A percentile compares a stretch with the other conserved stretches of the same genome.
Conservation (phyloP, 2,329 filamentous ascomycete genomes). For the Trichophyton verrucosum region DNA sequence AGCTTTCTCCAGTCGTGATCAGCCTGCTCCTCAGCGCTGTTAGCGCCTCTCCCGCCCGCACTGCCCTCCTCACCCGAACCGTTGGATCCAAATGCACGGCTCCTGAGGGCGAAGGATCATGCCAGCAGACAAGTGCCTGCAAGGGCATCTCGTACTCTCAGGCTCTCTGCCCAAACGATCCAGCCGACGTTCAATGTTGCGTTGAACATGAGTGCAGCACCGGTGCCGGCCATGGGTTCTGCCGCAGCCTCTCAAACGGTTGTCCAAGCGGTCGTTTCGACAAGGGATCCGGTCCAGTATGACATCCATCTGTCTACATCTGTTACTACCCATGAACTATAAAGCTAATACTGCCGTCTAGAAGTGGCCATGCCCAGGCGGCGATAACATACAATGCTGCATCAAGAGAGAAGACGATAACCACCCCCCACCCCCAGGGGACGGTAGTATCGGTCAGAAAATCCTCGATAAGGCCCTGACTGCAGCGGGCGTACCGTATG, state of each 20-base stretch:
- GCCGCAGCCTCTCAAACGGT: not conserved
- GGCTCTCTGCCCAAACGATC: not conserved
- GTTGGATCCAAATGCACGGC: not conserved
- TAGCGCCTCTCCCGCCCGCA: not conserved
- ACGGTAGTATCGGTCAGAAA: slow-evolving; percentile 3
- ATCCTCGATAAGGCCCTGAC: slow-evolving; percentile 39
- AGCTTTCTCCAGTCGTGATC: not conserved
- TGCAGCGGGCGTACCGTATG: slow-evolving; percentile 31
- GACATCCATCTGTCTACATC: not conserved
- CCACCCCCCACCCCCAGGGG: not conserved
- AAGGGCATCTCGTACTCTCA: not conserved
- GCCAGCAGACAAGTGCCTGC: not conserved
- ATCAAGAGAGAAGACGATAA: not conserved
- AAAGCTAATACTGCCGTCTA: not conserved
- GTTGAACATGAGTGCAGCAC: not conserved
- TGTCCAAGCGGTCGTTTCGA: not conserved
- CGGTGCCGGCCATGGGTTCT: not conserved
- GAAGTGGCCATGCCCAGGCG: not conserved
- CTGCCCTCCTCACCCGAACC: not conserved
- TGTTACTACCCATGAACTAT: not conserved
- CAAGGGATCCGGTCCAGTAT: not conserved
- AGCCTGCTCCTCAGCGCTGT: not conserved
- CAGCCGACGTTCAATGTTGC: not conserved
- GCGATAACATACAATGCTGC: not conserved
- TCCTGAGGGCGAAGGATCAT: not conserved